Base-by-base conservation (phyloP, 129 eudicot species). In the Scalesia atractyloides region DNA sequence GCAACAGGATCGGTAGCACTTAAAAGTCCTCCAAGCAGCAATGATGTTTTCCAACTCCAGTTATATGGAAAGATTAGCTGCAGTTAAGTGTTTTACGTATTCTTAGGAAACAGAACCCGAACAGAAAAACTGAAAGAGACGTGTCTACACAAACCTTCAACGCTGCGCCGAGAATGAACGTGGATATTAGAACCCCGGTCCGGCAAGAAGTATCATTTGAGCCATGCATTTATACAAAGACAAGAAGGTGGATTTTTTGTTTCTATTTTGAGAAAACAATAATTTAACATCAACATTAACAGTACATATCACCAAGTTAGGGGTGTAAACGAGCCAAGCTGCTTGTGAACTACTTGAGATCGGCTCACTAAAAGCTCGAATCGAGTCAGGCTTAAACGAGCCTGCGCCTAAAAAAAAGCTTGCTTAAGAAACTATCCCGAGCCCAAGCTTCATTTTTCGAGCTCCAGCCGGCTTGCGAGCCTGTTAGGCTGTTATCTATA, bases 1-100 rank as follows among this genome's bases (percentile, higher is more conserved):
- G 98, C 98, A 60, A 94, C 98, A 63, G 98, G 98, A 78, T 94
- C 98, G 46, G 98, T 94, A 69, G 98, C 98, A 81, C 98, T 90
- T 57, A 94, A 78, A 79, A 94, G 98, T 69, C 98, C 98, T 61
- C 98, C 98, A 77, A 94, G 98, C 75, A 94, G 80, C 77, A 94
- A 73, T 37, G 97, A 94, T 26, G 96, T 94, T 74, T 81, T 87
- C 98, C 98, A 94, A 79, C 79, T 86, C 98, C 98, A 94, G 79
- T 84, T 68, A 77, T 94, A 94, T 9, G 98, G 98, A 77, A 94
- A 94, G 51, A 71, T 56, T 61, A 90, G 70, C 98, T 94, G 79
- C 75, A 79, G 19, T 73, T 49, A 64, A 8, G 47, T 56, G 9
- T 68, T 47, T 62, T 16, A 58, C 62, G 58, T 69, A 16, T 18